Evolutionary conservation across 1,284 basidiomycete species (phyloP), one percentile per base, ranked within the genome.

Genomic region (Ganoderma meredithae): DNA sequence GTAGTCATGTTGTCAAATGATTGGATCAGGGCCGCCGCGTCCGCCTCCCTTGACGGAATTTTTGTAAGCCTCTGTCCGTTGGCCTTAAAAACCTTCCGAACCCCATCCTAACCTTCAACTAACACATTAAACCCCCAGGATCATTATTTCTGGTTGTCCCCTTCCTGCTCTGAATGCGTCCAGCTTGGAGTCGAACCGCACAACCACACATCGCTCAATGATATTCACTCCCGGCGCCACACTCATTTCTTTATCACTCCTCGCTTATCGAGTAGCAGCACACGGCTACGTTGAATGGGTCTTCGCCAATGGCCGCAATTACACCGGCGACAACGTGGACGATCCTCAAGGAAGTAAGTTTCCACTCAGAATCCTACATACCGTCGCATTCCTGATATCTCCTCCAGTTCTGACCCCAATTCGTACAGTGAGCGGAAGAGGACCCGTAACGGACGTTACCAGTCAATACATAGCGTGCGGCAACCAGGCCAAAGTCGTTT

Each of bases 401-500:
- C 15, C 1, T 33, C 27, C 8, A 55, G 53, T 55, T 12, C 53
- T 31, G 19, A 55, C 53, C 12, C 27, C 53, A 8, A 55, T 55
- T n/a, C 53, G 53, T 9, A 55, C 53, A 8, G 53, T 55, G 3
- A 55, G 9, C 6, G 53, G 53, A 36, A 55, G 31, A 17, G 53
- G 53, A 6, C 53, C 53, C 3, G 19, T 55, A 1, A 25, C 22
- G 4, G 53, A 55, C 17, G 53, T 55, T 6, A 55, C 31, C 8
- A 55, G 53, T 31, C 31, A 31, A 33, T 55, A 55, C 31, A 55
- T 33, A 31, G 53, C 53, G 17, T 55, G 53, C 17, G 53, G 53
- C 1, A 33, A 55, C 31, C 53, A 55, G 33, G 53, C 53, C 53
- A 55, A 55, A 19, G 53, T 55, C 27, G 53, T 55, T n/a, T 55